phyloP scores from a whole-genome alignment of 306 rosid genomes.

The Biancaea sappan region DNA sequence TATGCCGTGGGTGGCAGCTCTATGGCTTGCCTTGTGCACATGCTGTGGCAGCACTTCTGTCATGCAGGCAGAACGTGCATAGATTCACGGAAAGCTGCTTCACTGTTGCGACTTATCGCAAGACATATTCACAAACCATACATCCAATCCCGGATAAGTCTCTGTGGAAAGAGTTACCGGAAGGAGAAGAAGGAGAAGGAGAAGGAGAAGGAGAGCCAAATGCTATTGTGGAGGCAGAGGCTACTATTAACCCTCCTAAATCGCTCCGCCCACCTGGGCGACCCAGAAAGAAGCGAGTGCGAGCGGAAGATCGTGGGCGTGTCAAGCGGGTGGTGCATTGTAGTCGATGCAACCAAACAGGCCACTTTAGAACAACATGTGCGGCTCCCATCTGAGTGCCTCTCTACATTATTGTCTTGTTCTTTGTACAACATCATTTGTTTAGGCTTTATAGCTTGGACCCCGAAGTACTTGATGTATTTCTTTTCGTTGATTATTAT shows the following conservation, averaged over 20 bases:
- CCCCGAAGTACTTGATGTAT: background rate
- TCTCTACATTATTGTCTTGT: too few relatives aligned
- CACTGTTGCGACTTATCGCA: conserved; percentile 77
- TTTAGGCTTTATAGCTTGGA: conserved; percentile 39
- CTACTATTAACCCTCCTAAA: conserved; percentile 69
- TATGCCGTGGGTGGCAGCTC: conserved; percentile 82
- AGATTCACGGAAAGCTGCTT: conserved; percentile 84
- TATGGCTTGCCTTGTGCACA: conserved; percentile 88
- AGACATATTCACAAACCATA: conserved; percentile 83
- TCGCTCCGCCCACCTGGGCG: conserved; percentile 82
- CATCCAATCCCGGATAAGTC: conserved; percentile 88
- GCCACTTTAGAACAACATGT: conserved; percentile 86
- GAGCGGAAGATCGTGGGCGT: conserved; percentile 85
- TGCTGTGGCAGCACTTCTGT: conserved; percentile 85
- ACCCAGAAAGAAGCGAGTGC: conserved; percentile 78
- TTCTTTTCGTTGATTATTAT: conserved; percentile 38
- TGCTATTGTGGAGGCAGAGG: conserved; percentile 48
- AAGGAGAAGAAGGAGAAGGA: too few relatives aligned
- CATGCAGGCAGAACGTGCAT: conserved; percentile 83
- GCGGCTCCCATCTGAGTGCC: conserved; percentile 67
- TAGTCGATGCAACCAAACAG: conserved; percentile 87
- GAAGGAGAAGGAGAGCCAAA: conserved; percentile 61
- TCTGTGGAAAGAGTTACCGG: conserved; percentile 68
- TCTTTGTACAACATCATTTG: conserved; percentile 41
- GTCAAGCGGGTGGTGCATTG: conserved; percentile 83